phyloP scores from a whole-genome alignment of 192 early-diverging fungal species.

The Backusella tuberculispora region DNA sequence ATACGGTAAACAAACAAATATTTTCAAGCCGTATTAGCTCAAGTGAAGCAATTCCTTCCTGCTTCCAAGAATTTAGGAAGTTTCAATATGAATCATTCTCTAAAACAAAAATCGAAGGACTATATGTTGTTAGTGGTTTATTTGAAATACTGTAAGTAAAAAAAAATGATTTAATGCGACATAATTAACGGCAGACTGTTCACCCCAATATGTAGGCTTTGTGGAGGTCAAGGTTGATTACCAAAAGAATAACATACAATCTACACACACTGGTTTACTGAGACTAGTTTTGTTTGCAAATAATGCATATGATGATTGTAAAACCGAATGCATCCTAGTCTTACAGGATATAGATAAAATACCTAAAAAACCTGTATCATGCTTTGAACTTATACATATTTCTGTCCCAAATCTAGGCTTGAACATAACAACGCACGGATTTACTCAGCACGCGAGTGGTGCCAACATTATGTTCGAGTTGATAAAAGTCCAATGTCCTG shows the following conservation, averaged over 20 bases:
- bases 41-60: too few species aligned
- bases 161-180: neutral
- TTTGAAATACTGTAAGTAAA: neutral
- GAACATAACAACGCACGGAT: neutral
- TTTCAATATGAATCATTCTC: too few species aligned
- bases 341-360: neutral
- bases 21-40: too few species aligned
- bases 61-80: too few species aligned
- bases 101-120: neutral
- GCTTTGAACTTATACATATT: neutral
- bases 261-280: neutral
- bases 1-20: too few species aligned
- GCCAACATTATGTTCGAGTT: neutral
- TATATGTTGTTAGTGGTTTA: neutral
- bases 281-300: neutral
- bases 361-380: neutral
- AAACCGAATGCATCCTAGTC: neutral
- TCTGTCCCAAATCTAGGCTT: neutral
- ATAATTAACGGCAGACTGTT: neutral
- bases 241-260: neutral
- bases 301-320: neutral
- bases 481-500: neutral
- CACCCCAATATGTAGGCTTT: neutral
- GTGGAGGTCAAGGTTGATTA: constrained; percentile 4
- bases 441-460: neutral